Base-by-base conservation (phyloP, 805 yeast species). In the Ogataea pini region DNA sequence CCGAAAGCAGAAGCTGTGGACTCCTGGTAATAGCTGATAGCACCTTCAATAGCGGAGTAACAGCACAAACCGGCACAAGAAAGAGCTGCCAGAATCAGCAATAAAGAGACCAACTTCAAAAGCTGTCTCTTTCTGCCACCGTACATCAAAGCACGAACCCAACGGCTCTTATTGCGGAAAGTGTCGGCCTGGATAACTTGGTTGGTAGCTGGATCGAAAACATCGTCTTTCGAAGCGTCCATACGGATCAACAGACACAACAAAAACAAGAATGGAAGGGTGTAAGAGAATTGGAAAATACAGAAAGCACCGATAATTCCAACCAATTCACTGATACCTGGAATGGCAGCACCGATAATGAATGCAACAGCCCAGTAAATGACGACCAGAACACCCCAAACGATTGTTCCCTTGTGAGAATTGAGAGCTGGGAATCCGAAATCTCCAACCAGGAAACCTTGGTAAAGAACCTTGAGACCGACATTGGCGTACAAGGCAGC, bases 401-500 rank as follows among this genome's bases (percentile, higher is more conserved):
- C 52, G 36, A 62, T 18, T 36, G 68, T 60, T 27, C 77, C 78
- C 32, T 51, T 47, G 43, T 55, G 58, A 36, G 71, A 50, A 31
- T 63, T 61, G 40, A 72, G 60, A 7, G 49, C 37, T 20, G 77
- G 77, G 53, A 64, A 63, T 2, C 57, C 48, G 46, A 70, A 60
- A 37, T 68, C 58, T 13, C 68, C 55, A 33, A 65, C 64, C 36
- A 71, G 56, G 48, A 72, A 58, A 3, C 71, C 67, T 48, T 63
- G 67, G 64, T 75, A 75, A 22, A 70, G 49, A 12, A 68, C 73
- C 61, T 75, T 75, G 53, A 75, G 63, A 48, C 78, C 78, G 48
- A 75, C 69, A 57, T 75, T 75, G 40, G 76, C 77, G 54, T 75
- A 75, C 41, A 75, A 62, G 24, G 69, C 73, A 32, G 77, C 78